Evolutionary conservation across 2,329 filamentous ascomycete genomes (phyloP).

Genomic region (Akanthomyces muscarius): DNA sequence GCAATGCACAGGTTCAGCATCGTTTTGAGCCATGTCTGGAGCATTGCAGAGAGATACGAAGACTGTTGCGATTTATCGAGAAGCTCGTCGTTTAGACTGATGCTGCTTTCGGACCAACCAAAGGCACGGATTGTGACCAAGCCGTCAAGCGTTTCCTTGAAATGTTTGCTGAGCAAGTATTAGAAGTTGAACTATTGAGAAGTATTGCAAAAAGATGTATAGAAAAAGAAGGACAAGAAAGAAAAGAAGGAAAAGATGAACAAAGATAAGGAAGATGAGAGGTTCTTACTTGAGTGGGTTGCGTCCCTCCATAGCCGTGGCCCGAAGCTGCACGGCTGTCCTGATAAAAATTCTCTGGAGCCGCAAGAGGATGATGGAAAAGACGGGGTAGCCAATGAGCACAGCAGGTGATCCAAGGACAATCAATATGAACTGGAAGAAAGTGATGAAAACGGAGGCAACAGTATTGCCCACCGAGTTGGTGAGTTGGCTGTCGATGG

Average conservation of each 20-base stretch:
- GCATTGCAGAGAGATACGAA: neutral
- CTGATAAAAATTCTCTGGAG: neutral
- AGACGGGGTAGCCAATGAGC: constrained; percentile 7
- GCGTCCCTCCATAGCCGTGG: constrained; percentile 7
- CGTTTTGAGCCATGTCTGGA: constrained; percentile 3
- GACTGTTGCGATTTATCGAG: constrained; percentile 9
- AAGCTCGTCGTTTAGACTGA: constrained; percentile 1
- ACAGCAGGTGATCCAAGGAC: constrained; percentile 1
- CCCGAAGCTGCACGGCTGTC: neutral
- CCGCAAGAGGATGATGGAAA: neutral
- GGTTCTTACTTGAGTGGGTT: constrained; percentile 3
- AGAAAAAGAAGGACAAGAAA: neutral
- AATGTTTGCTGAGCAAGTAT: neutral
- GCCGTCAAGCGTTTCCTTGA: constrained; percentile 8
- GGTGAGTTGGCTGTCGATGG: constrained; percentile 6
- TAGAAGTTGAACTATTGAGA: neutral
- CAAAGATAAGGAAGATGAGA: neutral
- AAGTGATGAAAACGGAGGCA: neutral
- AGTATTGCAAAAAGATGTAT: no score
- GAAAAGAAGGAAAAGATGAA: neutral
- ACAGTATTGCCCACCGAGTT: neutral
- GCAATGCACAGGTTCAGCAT: constrained; percentile 11
- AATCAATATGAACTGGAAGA: constrained; percentile 5
- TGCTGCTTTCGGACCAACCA: constrained; percentile 4
- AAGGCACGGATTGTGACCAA: constrained; percentile 12